Percentiles rank a stretch among this genome's conserved stretches.
Conservation (phyloP, 2,329 filamentous ascomycete genomes). For the Fusarium kyushuense region DNA sequence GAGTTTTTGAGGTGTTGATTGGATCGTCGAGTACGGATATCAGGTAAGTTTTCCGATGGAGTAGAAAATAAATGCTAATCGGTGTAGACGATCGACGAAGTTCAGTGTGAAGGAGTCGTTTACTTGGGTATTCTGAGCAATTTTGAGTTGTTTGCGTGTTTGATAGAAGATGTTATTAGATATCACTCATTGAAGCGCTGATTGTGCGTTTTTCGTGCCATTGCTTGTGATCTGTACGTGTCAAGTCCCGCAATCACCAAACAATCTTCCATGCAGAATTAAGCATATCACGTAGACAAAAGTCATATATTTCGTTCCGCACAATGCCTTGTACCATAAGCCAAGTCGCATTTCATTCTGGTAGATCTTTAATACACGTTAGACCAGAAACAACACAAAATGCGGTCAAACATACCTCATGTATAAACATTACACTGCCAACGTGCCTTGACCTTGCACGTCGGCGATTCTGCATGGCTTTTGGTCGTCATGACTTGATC, state of each 20-base stretch:
- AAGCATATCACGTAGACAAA: conserved; percentile 8
- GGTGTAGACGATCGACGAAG: conserved; percentile 57
- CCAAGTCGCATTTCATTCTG: conserved; percentile 11
- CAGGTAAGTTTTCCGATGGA: conserved; percentile 59
- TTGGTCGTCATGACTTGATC: background rate
- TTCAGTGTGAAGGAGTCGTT: conserved; percentile 75
- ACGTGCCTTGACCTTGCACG: conserved; percentile 46
- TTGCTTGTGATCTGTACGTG: background rate
- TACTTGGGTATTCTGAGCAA: conserved; percentile 70
- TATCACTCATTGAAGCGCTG: background rate
- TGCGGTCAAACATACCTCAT: conserved; percentile 43
- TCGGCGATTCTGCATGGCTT: conserved; percentile 37
- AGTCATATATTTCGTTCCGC: background rate
- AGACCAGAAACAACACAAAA: background rate
- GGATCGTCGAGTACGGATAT: conserved; percentile 74
- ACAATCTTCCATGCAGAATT: background rate
- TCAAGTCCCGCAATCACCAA: background rate
- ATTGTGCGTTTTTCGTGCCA: background rate
- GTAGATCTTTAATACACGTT: conserved; percentile 17
- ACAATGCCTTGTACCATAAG: background rate
- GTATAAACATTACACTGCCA: conserved; percentile 46
- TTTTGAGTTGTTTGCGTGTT: background rate
- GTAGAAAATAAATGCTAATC: conserved; percentile 12
- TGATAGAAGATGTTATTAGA: background rate
- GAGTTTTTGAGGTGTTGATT: conserved; percentile 69